phyloP scores from a whole-genome alignment of 805 yeast species.

The Hanseniaspora vineae region DNA sequence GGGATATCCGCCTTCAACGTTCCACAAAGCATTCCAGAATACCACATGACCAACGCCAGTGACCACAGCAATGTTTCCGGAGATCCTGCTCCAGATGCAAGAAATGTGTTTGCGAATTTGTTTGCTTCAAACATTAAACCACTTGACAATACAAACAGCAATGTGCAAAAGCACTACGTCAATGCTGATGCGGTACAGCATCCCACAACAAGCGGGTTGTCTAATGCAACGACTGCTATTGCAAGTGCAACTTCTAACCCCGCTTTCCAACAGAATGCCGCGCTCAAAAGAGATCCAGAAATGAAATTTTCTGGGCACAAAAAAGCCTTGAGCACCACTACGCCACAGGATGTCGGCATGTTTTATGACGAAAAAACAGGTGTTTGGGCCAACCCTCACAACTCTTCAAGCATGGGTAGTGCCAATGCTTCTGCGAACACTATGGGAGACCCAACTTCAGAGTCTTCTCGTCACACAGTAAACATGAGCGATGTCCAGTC shows the following conservation, averaged over 20 bases:
- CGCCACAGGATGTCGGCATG: slow-evolving; percentile 6
- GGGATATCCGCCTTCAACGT: not conserved
- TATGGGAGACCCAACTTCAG: not conserved
- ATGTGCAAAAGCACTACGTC: not conserved
- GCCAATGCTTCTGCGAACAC: not conserved
- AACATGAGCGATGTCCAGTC: no score
- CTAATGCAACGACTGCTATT: slow-evolving; percentile 7
- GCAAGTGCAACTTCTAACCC: slow-evolving; percentile 2
- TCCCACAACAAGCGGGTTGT: slow-evolving; percentile 1
- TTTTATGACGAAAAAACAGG: slow-evolving; percentile 2
- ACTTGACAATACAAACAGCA: not conserved
- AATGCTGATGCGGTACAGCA: not conserved
- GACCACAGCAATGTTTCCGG: not conserved
- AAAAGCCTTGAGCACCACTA: slow-evolving; percentile 4
- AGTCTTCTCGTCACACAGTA: not conserved
- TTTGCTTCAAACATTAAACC: not conserved
- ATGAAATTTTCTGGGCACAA: not conserved
- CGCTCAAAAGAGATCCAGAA: not conserved
- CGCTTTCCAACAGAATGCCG: not conserved
- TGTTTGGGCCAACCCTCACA: slow-evolving; percentile 1
- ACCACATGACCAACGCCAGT: not conserved
- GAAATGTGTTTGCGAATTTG: not conserved
- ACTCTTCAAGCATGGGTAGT: not conserved
- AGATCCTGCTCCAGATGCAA: not conserved
- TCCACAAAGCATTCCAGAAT: not conserved